Percentiles rank a stretch among this genome's conserved stretches.
phyloP scores from a whole-genome alignment of 73 alveolate genomes.

The Paramecium biaurelia region DNA sequence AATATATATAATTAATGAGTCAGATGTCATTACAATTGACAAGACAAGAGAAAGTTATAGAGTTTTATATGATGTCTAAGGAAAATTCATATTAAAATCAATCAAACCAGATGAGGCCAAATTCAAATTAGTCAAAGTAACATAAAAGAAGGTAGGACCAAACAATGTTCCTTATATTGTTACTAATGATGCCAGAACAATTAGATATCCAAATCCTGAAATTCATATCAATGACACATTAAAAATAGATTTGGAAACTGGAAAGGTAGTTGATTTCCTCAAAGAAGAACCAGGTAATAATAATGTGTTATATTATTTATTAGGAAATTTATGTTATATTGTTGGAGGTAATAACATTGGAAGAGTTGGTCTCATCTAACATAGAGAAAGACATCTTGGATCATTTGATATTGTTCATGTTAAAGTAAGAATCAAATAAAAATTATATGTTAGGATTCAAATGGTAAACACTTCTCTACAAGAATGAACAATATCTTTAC shows the following conservation, averaged over 20 bases:
- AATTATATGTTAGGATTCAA: constrained; percentile 76
- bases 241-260: constrained; percentile 74
- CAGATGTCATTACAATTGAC: constrained; percentile 89
- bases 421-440: not conserved
- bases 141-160: constrained; percentile 90
- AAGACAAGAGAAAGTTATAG: constrained; percentile 95
- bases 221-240: constrained; percentile 88
- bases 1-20: not conserved
- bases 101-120: constrained; percentile 59
- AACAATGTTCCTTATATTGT: constrained; percentile 97
- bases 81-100: constrained; percentile 85
- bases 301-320: not conserved
- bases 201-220: constrained; percentile 98
- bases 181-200: constrained; percentile 98
- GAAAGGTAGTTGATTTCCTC: constrained; percentile 86
- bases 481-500: constrained; percentile 93
- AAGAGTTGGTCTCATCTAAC: constrained; percentile 92
- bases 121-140: constrained; percentile 97
- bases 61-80: constrained; percentile 95
- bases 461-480: constrained; percentile 94
- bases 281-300: constrained; percentile 78
- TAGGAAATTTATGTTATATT: constrained; percentile 79
- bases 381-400: constrained; percentile 95
- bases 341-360: constrained; percentile 92
- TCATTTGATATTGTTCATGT: constrained; percentile 94